phyloP scores from a whole-genome alignment of 257 asterid genomes.

The Misopates orontium region DNA sequence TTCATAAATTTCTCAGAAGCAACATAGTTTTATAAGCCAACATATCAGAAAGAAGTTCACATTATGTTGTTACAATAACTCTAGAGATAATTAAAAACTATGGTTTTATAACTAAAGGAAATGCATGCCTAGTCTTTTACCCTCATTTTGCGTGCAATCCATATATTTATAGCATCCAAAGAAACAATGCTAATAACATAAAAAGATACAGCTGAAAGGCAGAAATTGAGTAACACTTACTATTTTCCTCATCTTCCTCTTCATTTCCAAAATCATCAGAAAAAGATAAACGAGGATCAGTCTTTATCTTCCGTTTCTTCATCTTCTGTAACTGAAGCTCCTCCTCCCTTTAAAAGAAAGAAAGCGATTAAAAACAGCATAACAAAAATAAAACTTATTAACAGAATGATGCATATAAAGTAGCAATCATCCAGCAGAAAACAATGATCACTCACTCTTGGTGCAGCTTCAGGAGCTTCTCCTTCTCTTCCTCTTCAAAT shows the following conservation, averaged over 20 bases:
- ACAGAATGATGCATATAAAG: background rate
- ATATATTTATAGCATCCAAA: conserved; percentile 5
- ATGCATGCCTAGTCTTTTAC: background rate
- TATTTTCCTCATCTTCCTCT: conserved; percentile 70
- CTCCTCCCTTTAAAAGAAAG: conserved; percentile 66
- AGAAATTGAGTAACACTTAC: conserved; percentile 39
- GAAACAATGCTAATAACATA: conserved; percentile 1
- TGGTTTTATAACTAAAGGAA: background rate
- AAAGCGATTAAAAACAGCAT: background rate
- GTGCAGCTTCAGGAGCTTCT: conserved; percentile 91
- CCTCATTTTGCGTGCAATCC: background rate
- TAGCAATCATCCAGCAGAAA: conserved; percentile 11
- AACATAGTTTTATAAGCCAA: background rate
- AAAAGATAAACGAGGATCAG: conserved; percentile 89
- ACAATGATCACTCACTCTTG: conserved; percentile 67
- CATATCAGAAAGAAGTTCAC: conserved; percentile 1
- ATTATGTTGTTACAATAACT: background rate
- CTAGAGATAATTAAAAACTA: background rate
- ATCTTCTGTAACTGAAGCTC: conserved; percentile 89
- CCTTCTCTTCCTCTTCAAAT: conserved; percentile 98
- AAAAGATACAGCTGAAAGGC: conserved; percentile 16
- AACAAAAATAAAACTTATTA: background rate
- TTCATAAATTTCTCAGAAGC: background rate
- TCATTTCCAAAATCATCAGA: conserved; percentile 74
- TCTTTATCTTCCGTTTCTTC: conserved; percentile 87